phyloP scores from a whole-genome alignment of 2,329 filamentous ascomycete genomes.

The Pseudofabraea citricarpa region DNA sequence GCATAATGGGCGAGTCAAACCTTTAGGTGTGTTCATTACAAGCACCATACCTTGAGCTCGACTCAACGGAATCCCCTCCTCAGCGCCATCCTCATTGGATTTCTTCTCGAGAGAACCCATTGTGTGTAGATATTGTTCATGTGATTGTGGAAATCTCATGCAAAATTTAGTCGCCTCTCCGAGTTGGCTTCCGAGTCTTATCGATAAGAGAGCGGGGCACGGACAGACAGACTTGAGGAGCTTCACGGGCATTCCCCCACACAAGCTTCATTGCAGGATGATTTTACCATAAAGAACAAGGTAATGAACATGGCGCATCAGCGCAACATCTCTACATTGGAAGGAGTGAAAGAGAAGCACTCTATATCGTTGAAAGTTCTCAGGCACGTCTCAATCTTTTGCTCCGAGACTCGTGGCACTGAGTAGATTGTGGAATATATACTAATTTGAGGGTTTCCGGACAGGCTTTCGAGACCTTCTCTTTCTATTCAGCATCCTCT shows the following conservation, averaged over 20 bases:
- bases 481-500: constrained; percentile 66
- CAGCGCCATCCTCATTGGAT: background rate
- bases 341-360: constrained; percentile 65
- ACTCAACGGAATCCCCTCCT: constrained; percentile 28
- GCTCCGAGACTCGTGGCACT: too few species aligned
- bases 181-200: background rate
- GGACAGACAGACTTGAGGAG: too few species aligned
- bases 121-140: background rate
- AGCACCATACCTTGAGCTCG: constrained; percentile 37
- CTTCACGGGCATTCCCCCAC: too few species aligned
- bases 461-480: constrained; percentile 76
- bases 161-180: background rate
- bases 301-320: constrained; percentile 29
- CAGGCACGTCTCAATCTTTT: constrained; percentile 39
- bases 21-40: constrained; percentile 45
- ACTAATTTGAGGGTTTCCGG: constrained; percentile 5
- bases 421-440: background rate
- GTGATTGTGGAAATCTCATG: background rate
- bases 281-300: constrained; percentile 6
- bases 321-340: constrained; percentile 21
- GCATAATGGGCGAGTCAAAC: constrained; percentile 25
- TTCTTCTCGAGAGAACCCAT: background rate
- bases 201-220: too few species aligned
- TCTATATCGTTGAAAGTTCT: constrained; percentile 74
- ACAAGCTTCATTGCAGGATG: too few species aligned